A percentile compares a stretch with the other conserved stretches of the same genome.
These are phyloP conservation scores for Borovskyia barvae DNA, from an alignment of 208 protist species.

Conservation along the genomic window DNA sequence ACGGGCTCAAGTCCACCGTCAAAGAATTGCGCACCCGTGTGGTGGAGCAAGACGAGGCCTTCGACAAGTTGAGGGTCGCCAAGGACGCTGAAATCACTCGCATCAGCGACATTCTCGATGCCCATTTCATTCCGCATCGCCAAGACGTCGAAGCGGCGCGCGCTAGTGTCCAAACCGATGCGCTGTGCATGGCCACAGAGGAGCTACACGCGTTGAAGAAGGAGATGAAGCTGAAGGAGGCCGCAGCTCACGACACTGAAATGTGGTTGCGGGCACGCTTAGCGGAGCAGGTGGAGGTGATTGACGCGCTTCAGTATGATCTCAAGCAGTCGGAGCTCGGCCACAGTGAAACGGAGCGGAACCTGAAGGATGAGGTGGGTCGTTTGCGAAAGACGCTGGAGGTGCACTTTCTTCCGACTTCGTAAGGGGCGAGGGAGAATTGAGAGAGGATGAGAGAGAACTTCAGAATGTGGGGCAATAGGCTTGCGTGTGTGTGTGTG, in stretches of 20 bases:
- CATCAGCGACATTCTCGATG: slow-evolving; percentile 63
- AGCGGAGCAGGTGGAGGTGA: slow-evolving; percentile 63
- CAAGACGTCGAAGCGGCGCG: slow-evolving; percentile 39
- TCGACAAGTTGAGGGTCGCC: slow-evolving; percentile 25
- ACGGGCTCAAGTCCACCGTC: slow-evolving; percentile 32
- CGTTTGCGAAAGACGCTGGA: slow-evolving; percentile 76
- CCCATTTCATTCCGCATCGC: slow-evolving; percentile 79
- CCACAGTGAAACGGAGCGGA: slow-evolving; percentile 39
- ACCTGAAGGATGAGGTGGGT: slow-evolving; percentile 48
- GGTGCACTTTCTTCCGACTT: slow-evolving; percentile 53
- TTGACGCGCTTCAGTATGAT: slow-evolving; percentile 68
- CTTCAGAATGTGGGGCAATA: too few relatives aligned
- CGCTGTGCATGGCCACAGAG: slow-evolving; percentile 38
- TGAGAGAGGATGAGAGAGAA: too few relatives aligned
- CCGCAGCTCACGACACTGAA: slow-evolving; percentile 65
- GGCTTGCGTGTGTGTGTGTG: too few relatives aligned
- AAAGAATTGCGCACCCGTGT: slow-evolving; percentile 19
- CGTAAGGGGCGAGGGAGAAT: too few relatives aligned
- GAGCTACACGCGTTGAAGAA: slow-evolving; percentile 40
- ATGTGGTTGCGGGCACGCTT: slow-evolving; percentile 66
- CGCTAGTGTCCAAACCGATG: slow-evolving; percentile 21
- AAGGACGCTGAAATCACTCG: slow-evolving; percentile 59
- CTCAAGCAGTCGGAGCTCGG: slow-evolving; percentile 36
- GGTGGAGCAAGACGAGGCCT: slow-evolving; percentile 26
- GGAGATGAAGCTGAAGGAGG: slow-evolving; percentile 41